Base-by-base conservation (phyloP, 2,329 filamentous ascomycete genomes). In the Aspergillus melleus region DNA sequence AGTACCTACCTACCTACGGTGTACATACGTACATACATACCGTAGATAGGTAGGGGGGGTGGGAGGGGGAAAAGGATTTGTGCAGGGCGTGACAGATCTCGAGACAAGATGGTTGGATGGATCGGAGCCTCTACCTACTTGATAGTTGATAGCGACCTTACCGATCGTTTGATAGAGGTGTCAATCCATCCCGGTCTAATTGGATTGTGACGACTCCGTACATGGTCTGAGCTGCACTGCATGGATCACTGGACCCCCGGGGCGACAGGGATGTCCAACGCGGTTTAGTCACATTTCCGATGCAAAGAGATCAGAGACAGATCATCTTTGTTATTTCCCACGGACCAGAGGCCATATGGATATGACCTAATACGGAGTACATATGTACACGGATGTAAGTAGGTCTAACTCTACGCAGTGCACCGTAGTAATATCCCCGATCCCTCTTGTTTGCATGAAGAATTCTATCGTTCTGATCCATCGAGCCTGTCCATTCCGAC, bases 151-250 rank as follows among this genome's bases (percentile, higher is more conserved):
- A 42, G 20, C 19, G 30, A 22, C 47, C 54, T 36, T 49, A 55
- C 30, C 20, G 54, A 50, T 49, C 30, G 46, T 20, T 46, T 36
- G 36, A 42, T 42, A 42, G 36, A 16, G 36, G 16, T 42, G 36
- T 42, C 36, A 42, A 42, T 42, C 36, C 6, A 16, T 8, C 14
- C 44, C 19, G 44, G 44, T 24, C 22, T 47, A 20, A 47, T 47
- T 47, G 54, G 54, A 56, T 50, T 56, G 54, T 47, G 36, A 42
- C 36, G 26, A 29, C 26, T 29, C 26, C 26, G 26, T 16, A n/a
- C 36, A 50, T 32, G 30, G 47, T 30, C 30, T 47, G n/a, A 51
- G 54, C 47, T 51, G 47, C 32, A 50, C 39, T 56, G 47, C 54
- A 56, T 55, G 54, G 47, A 24, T 29, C 22, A 55, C 47, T 47